Evolutionary conservation across 371 early-diverging fungal species (phyloP), one percentile per base, ranked within the genome.

Genomic region (Mucor circinelloides): DNA sequence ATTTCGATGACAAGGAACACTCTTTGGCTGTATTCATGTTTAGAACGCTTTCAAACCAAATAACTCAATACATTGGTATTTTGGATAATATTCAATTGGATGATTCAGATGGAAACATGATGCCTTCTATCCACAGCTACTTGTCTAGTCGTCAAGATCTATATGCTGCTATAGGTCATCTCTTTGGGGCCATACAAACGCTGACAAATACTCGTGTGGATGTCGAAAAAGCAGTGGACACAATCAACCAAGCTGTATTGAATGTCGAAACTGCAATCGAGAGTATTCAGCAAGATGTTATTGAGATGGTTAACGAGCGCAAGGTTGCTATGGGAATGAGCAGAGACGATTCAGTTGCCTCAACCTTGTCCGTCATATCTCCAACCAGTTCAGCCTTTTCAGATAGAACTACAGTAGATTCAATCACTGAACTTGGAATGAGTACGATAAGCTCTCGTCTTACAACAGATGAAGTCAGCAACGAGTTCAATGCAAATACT

Each of bases 131-230:
- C 58, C 15, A 59, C 23, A 74, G 72, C 15, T 84, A 89, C 56
- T 84, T 87, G 27, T 78, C 85, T 67, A 71, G 71, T n/a, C 87
- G 90, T 58, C 77, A 90, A 58, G 61, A 75, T 1, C 69, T 92
- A 19, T 90, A 87, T 74, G 87, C 89, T 67, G 82, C 85, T 10
- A 81, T 92, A 40, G 88, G 90, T 0, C 77, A 81, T 6, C 71
- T 92, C 30, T 87, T 91, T 62, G 85, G 85, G 68, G 80, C 84
- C 6, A 83, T 86, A 10, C 86, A 87, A 38, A 73, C 78, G 25
- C 75, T 88, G 0, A 87, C 89, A 7, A 32, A 62, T 17, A 58
- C 31, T 19, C 28, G 52, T 13, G 40, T 30, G 1, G 13, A 55
- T 72, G 34, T 79, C 63, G 15, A 77, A 4, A 34, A 60, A 7